phyloP scores from a whole-genome alignment of 2,329 filamentous ascomycete species.

The Scortechinia acanthostroma region DNA sequence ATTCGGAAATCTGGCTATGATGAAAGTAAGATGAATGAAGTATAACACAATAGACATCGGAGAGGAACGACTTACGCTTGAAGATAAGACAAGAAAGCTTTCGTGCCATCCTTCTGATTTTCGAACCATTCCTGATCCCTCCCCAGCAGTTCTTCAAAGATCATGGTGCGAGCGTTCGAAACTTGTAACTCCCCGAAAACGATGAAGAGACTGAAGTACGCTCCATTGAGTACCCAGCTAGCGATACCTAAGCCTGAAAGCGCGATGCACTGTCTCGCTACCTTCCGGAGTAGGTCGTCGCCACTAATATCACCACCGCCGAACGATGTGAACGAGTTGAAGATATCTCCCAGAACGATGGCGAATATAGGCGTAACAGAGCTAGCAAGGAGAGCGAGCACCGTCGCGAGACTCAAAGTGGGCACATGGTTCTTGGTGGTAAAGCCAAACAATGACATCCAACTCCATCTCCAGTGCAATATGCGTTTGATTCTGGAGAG shows the following conservation, averaged over 20 bases:
- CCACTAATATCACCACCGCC: constrained; percentile 43
- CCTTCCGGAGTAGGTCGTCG: constrained; percentile 39
- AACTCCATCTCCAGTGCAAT: too few relatives aligned
- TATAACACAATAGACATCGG: too few relatives aligned
- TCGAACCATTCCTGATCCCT: constrained; percentile 83
- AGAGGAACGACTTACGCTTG: constrained; percentile 59
- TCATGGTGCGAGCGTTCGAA: constrained; percentile 46
- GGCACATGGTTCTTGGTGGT: constrained; percentile 52
- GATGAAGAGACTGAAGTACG: constrained; percentile 67
- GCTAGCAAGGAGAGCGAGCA: constrained; percentile 50
- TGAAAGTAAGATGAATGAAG: too few relatives aligned
- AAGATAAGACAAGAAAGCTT: constrained; percentile 63
- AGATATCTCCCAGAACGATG: constrained; percentile 68
- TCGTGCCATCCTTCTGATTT: constrained; percentile 60
- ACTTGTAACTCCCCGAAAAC: constrained; percentile 77
- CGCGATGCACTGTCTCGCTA: constrained; percentile 53
- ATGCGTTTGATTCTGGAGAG: too few relatives aligned
- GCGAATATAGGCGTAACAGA: constrained; percentile 58
- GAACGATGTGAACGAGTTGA: constrained; percentile 63
- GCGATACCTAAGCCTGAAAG: constrained; percentile 55
- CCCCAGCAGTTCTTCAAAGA: constrained; percentile 65
- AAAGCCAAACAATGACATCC: constrained; percentile 60
- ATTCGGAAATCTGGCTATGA: constrained; percentile 71
- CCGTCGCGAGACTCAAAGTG: constrained; percentile 42
- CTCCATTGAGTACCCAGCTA: constrained; percentile 61